Evolutionary conservation across 257 asterid species (phyloP).

Genomic region (Solanum bukasovii): DNA sequence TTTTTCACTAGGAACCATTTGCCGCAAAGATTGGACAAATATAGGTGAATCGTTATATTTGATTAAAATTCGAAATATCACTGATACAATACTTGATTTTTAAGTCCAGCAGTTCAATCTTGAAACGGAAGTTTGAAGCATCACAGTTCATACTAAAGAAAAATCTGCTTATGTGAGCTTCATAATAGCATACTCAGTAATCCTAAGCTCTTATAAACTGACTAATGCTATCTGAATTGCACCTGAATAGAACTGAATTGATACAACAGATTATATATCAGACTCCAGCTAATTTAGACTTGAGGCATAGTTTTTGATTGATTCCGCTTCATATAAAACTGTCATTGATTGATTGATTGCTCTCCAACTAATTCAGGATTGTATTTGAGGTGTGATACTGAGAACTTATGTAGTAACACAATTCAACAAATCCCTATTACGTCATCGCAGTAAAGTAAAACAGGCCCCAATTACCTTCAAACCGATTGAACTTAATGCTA

Average conservation of each 20-base stretch:
- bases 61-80: neutral
- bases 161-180: neutral
- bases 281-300: neutral
- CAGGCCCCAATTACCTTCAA: slow-evolving; percentile 38
- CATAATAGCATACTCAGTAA: neutral
- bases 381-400: neutral
- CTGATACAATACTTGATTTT: neutral
- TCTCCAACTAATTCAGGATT: neutral
- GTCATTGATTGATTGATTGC: neutral
- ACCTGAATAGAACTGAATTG: neutral
- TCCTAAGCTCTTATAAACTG: neutral
- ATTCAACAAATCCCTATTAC: neutral
- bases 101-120: neutral
- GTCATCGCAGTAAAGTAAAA: neutral
- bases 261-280: neutral
- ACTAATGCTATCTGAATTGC: neutral
- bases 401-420: neutral
- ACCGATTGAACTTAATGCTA: slow-evolving; percentile 72
- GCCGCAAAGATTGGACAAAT: neutral
- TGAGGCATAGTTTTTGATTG: neutral
- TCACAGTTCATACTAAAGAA: neutral
- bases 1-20: neutral
- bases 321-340: neutral
- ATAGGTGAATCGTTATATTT: neutral
- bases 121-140: neutral